These are phyloP conservation scores for Magnusiomyces sp. DNA, from an alignment of 1,139 yeast species.

Conservation along the genomic window DNA sequence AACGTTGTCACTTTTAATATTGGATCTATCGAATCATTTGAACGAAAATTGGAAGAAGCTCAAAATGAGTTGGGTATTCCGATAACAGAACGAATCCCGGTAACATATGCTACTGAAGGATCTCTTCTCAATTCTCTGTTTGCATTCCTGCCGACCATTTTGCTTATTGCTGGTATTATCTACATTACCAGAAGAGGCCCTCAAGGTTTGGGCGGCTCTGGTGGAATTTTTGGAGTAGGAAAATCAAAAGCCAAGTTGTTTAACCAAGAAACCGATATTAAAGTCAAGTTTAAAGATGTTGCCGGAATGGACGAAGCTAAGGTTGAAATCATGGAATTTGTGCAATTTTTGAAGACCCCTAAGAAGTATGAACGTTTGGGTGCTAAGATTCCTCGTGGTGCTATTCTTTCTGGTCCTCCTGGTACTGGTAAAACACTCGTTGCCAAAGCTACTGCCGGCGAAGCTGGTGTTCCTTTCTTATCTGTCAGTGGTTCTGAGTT, in stretches of 20 bases:
- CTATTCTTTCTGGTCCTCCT: constrained; percentile 96
- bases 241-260: constrained; percentile 85
- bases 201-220: constrained; percentile 46
- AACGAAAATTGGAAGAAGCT: constrained; percentile 65
- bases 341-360: constrained; percentile 83
- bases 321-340: constrained; percentile 96
- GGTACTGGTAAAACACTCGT: constrained; percentile 97
- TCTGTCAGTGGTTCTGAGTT: constrained; percentile 98
- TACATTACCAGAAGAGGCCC: constrained; percentile 42
- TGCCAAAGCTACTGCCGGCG: constrained; percentile 99
- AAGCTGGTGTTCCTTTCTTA: constrained; percentile 92
- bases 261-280: constrained; percentile 85
- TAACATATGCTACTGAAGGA: constrained; percentile 66
- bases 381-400: constrained; percentile 97
- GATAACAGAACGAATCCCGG: constrained; percentile 65
- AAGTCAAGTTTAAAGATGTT: constrained; percentile 82
- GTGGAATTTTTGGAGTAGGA: constrained; percentile 53
- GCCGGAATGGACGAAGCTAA: constrained; percentile 99
- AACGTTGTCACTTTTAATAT: constrained; percentile 56
- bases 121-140: constrained; percentile 52
- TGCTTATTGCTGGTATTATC: constrained; percentile 75
- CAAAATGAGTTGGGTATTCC: constrained; percentile 63
- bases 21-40: constrained; percentile 90
- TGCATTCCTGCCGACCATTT: constrained; percentile 75
- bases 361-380: constrained; percentile 83